phyloP scores from a whole-genome alignment of 2,329 filamentous ascomycete genomes.

The Botrytis hyacinthi region DNA sequence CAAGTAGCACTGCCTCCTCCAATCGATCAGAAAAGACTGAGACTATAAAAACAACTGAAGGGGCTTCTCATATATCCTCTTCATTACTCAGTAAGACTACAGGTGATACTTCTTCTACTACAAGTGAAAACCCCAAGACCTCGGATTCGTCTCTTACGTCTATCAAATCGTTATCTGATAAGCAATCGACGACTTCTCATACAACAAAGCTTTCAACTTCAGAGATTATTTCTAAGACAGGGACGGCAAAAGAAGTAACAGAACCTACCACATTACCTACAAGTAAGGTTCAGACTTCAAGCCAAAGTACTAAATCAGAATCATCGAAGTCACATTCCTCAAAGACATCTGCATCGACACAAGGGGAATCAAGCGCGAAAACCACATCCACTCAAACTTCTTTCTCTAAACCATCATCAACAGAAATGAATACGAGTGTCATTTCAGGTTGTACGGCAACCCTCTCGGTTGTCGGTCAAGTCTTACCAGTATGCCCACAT shows the following conservation, averaged over 20 bases:
- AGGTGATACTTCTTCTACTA: not conserved
- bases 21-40: not conserved
- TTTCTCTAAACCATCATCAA: not conserved
- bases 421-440: conserved; percentile 15
- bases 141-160: not conserved
- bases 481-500: conserved; percentile 10
- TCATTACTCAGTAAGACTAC: not conserved
- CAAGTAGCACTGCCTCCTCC: not conserved
- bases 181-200: not conserved
- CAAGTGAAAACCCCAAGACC: not conserved
- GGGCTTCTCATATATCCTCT: not conserved
- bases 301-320: not conserved
- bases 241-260: not conserved
- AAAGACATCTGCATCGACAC: not conserved
- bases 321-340: not conserved
- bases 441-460: conserved; percentile 18
- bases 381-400: not conserved
- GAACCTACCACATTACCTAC: not conserved
- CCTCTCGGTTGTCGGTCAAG: conserved; percentile 9
- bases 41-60: not conserved
- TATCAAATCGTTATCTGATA: not conserved
- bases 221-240: not conserved
- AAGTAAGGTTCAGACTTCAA: not conserved
- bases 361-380: not conserved
- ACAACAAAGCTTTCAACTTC: not conserved